A percentile compares a stretch with the other conserved stretches of the same genome.
These are phyloP conservation scores for Grosmannia clavigera DNA, from an alignment of 2,329 filamentous ascomycete genomes.

Conservation along the genomic window DNA sequence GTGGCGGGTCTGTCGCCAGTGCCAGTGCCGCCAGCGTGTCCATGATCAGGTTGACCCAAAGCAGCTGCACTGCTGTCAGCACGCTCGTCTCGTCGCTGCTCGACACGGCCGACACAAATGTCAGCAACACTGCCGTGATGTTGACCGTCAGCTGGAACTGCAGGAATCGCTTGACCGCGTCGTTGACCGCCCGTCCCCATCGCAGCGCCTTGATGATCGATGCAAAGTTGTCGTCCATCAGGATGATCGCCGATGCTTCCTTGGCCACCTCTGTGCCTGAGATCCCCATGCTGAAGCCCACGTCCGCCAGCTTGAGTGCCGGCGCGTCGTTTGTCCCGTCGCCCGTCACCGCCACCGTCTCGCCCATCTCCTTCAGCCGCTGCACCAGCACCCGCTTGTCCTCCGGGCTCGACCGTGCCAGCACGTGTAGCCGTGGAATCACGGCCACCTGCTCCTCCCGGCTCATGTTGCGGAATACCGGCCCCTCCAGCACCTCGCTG, in stretches of 20 bases:
- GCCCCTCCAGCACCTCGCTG: constrained; percentile 56
- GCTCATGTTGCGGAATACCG: constrained; percentile 61
- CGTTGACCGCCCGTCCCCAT: constrained; percentile 69
- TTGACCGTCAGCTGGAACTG: constrained; percentile 79
- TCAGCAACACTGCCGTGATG: constrained; percentile 76
- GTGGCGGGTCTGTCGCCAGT: constrained; percentile 81
- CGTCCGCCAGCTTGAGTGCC: constrained; percentile 67
- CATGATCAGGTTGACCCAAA: constrained; percentile 98
- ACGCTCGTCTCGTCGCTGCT: constrained; percentile 59
- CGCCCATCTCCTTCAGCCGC: constrained; percentile 57
- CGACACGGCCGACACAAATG: constrained; percentile 76
- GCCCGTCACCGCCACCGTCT: constrained; percentile 72
- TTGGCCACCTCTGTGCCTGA: constrained; percentile 75
- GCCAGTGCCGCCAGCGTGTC: constrained; percentile 86
- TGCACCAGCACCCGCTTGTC: constrained; percentile 65
- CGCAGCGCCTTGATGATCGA: constrained; percentile 77
- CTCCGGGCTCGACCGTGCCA: constrained; percentile 63
- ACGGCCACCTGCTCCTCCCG: constrained; percentile 52
- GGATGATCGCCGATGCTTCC: constrained; percentile 72
- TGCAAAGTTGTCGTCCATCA: constrained; percentile 80
- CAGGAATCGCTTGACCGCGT: constrained; percentile 65
- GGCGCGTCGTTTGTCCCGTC: constrained; percentile 78
- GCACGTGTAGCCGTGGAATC: constrained; percentile 56
- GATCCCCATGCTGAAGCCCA: constrained; percentile 80
- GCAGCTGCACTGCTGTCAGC: constrained; percentile 75